A percentile compares a stretch with the other conserved stretches of the same genome.
Evolutionary conservation across 2,329 filamentous ascomycete species (phyloP).

Genomic region (Aspergillus luchuensis): DNA sequence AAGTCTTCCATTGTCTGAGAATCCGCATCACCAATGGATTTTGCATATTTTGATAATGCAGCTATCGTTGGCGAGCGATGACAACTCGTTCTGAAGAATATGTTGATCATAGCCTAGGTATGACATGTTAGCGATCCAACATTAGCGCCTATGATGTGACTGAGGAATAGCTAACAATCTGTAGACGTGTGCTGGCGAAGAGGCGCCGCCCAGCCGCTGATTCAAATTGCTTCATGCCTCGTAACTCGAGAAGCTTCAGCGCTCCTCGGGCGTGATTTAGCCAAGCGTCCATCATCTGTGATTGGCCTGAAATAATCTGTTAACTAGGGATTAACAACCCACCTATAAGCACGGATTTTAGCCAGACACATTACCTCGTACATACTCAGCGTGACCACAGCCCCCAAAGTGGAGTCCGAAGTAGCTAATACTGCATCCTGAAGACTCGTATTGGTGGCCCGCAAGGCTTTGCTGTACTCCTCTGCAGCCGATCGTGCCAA

Average conservation of each 20-base stretch:
- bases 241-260: conserved; percentile 18
- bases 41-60: neutral
- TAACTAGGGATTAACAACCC: too few species aligned
- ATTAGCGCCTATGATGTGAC: neutral
- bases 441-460: conserved; percentile 16
- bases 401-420: conserved; percentile 20
- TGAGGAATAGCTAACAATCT: conserved; percentile 8
- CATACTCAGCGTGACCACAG: conserved; percentile 19
- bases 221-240: conserved; percentile 16
- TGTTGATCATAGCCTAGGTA: neutral
- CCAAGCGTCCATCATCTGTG: conserved; percentile 13
- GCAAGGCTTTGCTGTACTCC: conserved; percentile 17
- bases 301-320: too few species aligned
- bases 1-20: neutral
- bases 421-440: conserved; percentile 9
- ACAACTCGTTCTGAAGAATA: neutral
- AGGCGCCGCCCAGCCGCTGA: conserved; percentile 7
- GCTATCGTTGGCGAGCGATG: neutral
- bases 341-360: too few species aligned
- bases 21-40: neutral
- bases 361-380: conserved; percentile 18
- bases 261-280: conserved; percentile 19
- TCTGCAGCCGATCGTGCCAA: conserved; percentile 5
- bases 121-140: neutral
- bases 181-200: conserved; percentile 14